Conservation (phyloP, 2,329 filamentous ascomycete species). For the Phialocephala subalpina region DNA sequence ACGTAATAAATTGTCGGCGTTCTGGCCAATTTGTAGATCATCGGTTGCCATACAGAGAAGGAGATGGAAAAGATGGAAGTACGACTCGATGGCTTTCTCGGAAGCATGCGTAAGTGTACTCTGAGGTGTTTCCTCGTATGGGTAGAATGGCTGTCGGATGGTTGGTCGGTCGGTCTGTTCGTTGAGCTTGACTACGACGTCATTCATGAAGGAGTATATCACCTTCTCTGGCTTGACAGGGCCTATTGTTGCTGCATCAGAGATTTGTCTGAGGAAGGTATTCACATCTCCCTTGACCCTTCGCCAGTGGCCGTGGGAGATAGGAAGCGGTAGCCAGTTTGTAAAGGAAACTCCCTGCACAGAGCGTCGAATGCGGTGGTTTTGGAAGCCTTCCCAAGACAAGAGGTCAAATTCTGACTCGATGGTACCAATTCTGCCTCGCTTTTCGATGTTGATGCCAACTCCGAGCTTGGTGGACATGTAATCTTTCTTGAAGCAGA, state of each 20-base stretch:
- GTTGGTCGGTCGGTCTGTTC: constrained; percentile 38
- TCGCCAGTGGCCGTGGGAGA: constrained; percentile 55
- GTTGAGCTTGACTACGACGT: constrained; percentile 58
- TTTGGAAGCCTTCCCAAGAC: constrained; percentile 50
- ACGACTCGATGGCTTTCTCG: constrained; percentile 61
- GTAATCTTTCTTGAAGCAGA: constrained; percentile 43
- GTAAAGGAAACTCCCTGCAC: constrained; percentile 52
- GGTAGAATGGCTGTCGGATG: constrained; percentile 12
- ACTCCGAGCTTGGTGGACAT: constrained; percentile 51
- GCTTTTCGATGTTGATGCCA: constrained; percentile 36
- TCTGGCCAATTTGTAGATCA: constrained; percentile 44
- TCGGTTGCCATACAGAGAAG: constrained; percentile 56
- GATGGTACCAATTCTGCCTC: constrained; percentile 36
- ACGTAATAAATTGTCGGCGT: constrained; percentile 51
- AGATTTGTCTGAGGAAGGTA: constrained; percentile 41
- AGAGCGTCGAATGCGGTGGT: constrained; percentile 48
- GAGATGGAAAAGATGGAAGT: constrained; percentile 60
- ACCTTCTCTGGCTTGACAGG: constrained; percentile 44
- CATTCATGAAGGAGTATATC: constrained; percentile 58
- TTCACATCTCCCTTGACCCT: constrained; percentile 43
- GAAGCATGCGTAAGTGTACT: constrained; percentile 56
- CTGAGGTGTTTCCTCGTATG: constrained; percentile 31
- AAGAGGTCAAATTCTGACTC: constrained; percentile 58
- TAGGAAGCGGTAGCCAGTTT: constrained; percentile 56
- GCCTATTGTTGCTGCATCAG: constrained; percentile 34